Conservation (phyloP, 2,329 filamentous ascomycete genomes). For the Fusarium oligoseptatum region DNA sequence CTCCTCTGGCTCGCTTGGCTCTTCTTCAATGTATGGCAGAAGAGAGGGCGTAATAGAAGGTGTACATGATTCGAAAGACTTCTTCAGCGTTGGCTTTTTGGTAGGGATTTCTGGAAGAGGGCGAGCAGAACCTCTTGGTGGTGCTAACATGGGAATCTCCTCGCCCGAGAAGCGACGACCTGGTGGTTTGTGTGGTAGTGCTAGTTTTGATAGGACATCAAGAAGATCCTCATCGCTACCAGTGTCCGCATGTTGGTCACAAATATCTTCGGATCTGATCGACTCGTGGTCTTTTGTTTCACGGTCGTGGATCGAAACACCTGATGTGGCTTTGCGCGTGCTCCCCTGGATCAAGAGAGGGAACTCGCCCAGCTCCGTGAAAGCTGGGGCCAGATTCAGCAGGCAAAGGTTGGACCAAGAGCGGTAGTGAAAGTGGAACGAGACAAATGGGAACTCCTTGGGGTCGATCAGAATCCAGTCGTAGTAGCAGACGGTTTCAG, state of each 20-base stretch:
- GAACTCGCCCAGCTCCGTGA: neutral
- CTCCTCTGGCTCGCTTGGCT: conserved; percentile 22
- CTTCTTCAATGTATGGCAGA: conserved; percentile 42
- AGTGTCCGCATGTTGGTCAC: too few species aligned
- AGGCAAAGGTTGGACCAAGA: conserved; percentile 62
- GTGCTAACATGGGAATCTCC: neutral
- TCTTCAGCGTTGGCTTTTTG: neutral
- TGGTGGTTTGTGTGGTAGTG: neutral
- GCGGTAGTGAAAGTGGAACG: conserved; percentile 70
- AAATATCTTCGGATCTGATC: neutral
- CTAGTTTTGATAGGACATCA: neutral
- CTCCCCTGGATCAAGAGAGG: neutral
- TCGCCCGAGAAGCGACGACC: neutral
- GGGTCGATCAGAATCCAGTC: conserved; percentile 66
- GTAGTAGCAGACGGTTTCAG: conserved; percentile 65
- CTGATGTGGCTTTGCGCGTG: neutral
- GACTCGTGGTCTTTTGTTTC: neutral
- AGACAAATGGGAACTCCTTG: conserved; percentile 64
- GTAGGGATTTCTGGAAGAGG: conserved; percentile 42
- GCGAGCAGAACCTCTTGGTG: conserved; percentile 10
- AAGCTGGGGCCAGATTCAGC: conserved; percentile 61
- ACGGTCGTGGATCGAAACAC: neutral
- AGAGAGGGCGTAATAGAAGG: conserved; percentile 25
- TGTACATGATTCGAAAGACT: conserved; percentile 15
- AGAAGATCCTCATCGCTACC: neutral